phyloP scores from a whole-genome alignment of 2,329 filamentous ascomycete genomes.

The Pseudonectria buxi region DNA sequence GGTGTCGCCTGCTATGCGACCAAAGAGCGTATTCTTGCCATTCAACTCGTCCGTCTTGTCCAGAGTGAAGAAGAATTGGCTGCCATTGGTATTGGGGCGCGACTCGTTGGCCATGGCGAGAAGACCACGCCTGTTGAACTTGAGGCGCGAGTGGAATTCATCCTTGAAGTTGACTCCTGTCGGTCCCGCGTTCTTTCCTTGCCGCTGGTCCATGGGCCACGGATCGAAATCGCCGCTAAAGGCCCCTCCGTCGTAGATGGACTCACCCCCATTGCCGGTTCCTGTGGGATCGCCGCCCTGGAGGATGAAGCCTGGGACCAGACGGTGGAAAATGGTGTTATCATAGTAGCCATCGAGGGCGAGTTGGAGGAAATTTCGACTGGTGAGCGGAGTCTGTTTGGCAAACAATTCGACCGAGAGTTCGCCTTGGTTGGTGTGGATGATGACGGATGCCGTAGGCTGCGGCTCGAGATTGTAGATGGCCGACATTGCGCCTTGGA shows the following conservation, averaged over 20 bases:
- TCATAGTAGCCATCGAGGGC: constrained; percentile 95
- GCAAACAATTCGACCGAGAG: constrained; percentile 90
- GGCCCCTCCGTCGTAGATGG: constrained; percentile 81
- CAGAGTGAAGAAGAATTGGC: constrained; percentile 95
- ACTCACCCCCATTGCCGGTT: constrained; percentile 85
- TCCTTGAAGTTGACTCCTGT: constrained; percentile 62
- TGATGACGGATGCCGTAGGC: constrained; percentile 82
- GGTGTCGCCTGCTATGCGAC: constrained; percentile 83
- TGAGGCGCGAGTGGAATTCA: constrained; percentile 86
- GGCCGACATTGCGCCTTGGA: constrained; percentile 58
- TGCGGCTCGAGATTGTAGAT: constrained; percentile 94
- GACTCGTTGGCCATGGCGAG: constrained; percentile 95
- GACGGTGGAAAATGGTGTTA: constrained; percentile 86
- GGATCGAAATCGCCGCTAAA: constrained; percentile 67
- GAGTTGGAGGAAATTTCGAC: constrained; percentile 92
- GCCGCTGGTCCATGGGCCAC: constrained; percentile 60
- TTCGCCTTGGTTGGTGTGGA: constrained; percentile 86
- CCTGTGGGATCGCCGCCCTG: constrained; percentile 94
- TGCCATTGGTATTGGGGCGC: constrained; percentile 71
- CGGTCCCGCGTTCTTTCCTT: constrained; percentile 53
- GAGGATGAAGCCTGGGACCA: constrained; percentile 85
- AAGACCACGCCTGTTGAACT: constrained; percentile 85
- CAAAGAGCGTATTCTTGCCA: constrained; percentile 89
- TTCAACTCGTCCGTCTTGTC: constrained; percentile 79
- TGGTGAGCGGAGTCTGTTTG: constrained; percentile 84